A percentile compares a stretch with the other conserved stretches of the same genome.
phyloP scores from a whole-genome alignment of 2,329 filamentous ascomycete genomes.

The Stachybotrys chlorohalonatus region DNA sequence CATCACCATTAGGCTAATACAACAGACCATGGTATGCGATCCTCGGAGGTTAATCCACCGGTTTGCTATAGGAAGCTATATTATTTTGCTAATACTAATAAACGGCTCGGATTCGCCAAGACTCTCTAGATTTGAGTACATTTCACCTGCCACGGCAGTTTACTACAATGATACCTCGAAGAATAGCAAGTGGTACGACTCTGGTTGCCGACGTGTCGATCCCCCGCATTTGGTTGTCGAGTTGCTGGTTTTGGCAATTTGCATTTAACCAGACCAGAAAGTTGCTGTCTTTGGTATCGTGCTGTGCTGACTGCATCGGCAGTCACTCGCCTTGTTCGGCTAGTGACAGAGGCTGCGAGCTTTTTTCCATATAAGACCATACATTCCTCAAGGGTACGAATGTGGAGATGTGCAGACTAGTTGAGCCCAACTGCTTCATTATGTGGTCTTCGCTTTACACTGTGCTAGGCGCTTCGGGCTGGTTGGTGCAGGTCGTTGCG shows the following conservation, averaged over 20 bases:
- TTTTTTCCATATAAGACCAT: background rate
- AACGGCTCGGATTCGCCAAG: too few species aligned
- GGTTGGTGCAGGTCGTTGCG: background rate
- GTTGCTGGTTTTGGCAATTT: background rate
- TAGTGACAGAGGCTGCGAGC: background rate
- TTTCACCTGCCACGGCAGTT: too few species aligned
- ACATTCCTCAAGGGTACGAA: too few species aligned
- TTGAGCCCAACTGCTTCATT: background rate
- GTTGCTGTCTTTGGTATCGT: background rate
- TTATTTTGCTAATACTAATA: too few species aligned
- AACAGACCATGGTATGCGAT: too few species aligned
- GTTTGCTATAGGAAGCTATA: too few species aligned
- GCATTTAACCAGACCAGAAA: background rate
- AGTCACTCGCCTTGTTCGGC: background rate
- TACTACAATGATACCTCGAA: background rate
- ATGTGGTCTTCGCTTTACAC: background rate
- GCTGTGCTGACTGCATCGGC: background rate
- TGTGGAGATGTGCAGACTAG: too few species aligned
- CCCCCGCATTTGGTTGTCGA: background rate
- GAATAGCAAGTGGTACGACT: background rate
- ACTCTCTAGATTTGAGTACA: too few species aligned
- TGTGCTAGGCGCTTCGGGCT: background rate
- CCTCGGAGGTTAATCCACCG: too few species aligned
- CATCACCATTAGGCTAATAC: too few species aligned
- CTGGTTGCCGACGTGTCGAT: background rate